phyloP scores from a whole-genome alignment of 2,329 filamentous ascomycete genomes.

The Alternaria sp. region DNA sequence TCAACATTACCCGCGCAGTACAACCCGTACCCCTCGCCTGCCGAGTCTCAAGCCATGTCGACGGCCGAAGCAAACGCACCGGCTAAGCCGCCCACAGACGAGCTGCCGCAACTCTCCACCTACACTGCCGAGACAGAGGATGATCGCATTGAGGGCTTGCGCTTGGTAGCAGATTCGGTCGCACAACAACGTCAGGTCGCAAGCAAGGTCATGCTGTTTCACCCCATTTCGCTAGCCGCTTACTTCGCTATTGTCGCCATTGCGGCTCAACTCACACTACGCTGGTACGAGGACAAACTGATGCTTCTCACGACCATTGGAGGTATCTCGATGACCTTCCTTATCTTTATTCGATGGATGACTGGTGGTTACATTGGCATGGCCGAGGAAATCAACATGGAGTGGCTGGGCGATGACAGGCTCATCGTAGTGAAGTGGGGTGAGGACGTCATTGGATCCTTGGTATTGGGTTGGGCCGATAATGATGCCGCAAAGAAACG shows the following conservation, averaged over 20 bases:
- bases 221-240: constrained; percentile 49
- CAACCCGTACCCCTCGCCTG: constrained; percentile 46
- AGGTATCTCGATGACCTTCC: constrained; percentile 69
- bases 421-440: constrained; percentile 72
- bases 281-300: constrained; percentile 59
- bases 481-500: constrained; percentile 55
- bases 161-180: constrained; percentile 80
- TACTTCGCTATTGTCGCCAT: constrained; percentile 52
- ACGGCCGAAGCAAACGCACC: constrained; percentile 41
- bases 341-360: constrained; percentile 68
- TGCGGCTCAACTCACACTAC: constrained; percentile 52
- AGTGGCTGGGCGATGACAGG: constrained; percentile 65
- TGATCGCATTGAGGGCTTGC: constrained; percentile 73
- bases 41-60: constrained; percentile 48
- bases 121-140: constrained; percentile 59
- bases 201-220: constrained; percentile 62
- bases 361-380: constrained; percentile 69
- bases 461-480: constrained; percentile 72
- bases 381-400: constrained; percentile 68
- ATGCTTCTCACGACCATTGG: constrained; percentile 66
- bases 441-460: constrained; percentile 72
- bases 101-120: constrained; percentile 68
- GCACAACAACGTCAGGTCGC: constrained; percentile 81
- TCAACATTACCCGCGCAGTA: constrained; percentile 53
- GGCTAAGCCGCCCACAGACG: constrained; percentile 28